These are phyloP conservation scores for Heliamphora pulchella DNA, from an alignment of 179 eudicot genomes.

Conservation along the genomic window DNA sequence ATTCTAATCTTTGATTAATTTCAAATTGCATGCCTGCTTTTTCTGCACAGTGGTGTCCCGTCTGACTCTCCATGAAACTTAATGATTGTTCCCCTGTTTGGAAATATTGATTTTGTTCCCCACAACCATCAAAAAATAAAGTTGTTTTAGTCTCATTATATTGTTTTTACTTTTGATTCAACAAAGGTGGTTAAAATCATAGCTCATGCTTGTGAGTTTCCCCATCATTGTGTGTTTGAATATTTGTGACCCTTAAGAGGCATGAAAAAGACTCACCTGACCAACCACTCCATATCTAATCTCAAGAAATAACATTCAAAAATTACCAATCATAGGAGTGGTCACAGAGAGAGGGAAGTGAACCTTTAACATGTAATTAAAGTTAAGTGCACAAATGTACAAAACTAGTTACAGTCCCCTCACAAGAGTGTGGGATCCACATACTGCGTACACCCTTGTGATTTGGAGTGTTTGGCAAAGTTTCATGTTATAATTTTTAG, in stretches of 20 bases:
- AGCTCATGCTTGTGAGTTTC: slow-evolving; percentile 20
- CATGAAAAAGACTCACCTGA: background rate
- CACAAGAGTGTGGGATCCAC: too few relatives aligned
- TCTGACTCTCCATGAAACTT: slow-evolving; percentile 12
- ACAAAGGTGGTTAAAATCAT: slow-evolving; percentile 26
- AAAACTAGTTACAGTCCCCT: too few relatives aligned
- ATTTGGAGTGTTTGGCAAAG: too few relatives aligned
- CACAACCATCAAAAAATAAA: slow-evolving; percentile 32
- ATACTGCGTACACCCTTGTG: too few relatives aligned
- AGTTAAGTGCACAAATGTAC: too few relatives aligned
- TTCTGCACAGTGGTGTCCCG: background rate
- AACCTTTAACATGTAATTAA: background rate
- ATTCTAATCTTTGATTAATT: background rate
- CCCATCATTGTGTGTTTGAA: slow-evolving; percentile 14
- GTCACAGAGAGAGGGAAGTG: background rate
- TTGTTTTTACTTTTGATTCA: slow-evolving; percentile 15
- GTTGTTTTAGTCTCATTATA: slow-evolving; percentile 27
- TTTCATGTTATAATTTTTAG: too few relatives aligned
- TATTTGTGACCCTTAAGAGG: slow-evolving; percentile 1
- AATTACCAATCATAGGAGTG: background rate
- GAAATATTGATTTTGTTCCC: slow-evolving; percentile 40
- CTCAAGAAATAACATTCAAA: background rate
- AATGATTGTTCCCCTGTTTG: slow-evolving; percentile 31
- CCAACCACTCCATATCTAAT: slow-evolving; percentile 6
- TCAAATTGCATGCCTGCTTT: background rate